These are phyloP conservation scores for Solanum tacnaense DNA, from an alignment of 257 asterid genomes.

Conservation along the genomic window DNA sequence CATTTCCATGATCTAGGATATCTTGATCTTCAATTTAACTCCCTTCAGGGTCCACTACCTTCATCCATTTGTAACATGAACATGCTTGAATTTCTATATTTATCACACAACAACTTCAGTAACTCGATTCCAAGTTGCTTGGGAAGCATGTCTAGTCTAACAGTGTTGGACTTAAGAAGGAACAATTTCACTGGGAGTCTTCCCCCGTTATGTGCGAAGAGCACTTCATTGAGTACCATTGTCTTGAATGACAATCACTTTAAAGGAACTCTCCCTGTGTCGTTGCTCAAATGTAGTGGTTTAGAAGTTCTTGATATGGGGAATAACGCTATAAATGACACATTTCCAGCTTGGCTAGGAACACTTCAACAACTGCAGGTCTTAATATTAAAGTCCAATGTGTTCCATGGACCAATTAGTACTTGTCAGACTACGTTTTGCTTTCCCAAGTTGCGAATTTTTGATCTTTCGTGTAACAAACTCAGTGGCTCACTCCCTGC, in stretches of 20 bases:
- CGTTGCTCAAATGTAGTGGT: background rate
- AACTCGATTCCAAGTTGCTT: background rate
- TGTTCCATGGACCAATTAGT: background rate
- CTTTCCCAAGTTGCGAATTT: background rate
- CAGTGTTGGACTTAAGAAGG: background rate
- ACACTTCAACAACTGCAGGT: background rate
- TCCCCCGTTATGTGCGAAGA: background rate
- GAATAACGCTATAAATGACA: background rate
- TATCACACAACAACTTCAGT: background rate
- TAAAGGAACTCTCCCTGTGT: background rate
- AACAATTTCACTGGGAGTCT: background rate
- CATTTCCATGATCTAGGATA: rapidly evolving
- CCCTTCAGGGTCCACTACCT: too few species aligned
- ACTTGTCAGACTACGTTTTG: background rate
- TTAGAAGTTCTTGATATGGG: background rate
- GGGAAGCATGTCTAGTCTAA: background rate
- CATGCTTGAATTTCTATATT: background rate
- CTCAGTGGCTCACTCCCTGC: background rate
- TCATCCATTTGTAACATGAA: background rate
- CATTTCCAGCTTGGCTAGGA: background rate
- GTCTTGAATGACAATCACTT: background rate
- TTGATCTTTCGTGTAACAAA: background rate
- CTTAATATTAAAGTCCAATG: background rate
- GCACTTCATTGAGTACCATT: background rate
- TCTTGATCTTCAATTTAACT: background rate